A percentile compares a stretch with the other conserved stretches of the same genome.
Conservation (phyloP, 1,284 basidiomycete genomes). For the Ustanciosporium gigantosporum region DNA sequence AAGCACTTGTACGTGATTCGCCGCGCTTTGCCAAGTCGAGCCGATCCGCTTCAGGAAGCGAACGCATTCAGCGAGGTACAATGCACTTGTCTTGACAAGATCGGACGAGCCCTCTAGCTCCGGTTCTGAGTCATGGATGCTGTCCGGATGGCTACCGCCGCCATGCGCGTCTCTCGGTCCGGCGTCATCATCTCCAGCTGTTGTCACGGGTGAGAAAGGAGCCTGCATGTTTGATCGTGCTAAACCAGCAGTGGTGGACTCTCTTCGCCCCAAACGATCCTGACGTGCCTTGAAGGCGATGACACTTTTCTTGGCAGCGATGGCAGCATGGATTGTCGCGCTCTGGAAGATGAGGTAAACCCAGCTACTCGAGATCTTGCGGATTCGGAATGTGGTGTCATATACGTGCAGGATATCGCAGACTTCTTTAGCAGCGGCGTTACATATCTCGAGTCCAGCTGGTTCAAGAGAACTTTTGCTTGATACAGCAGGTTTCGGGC, state of each 20-base stretch:
- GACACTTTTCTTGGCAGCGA: slow-evolving; percentile 28
- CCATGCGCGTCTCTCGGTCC: not conserved
- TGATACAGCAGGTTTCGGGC: not conserved
- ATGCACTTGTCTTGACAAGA: slow-evolving; percentile 28
- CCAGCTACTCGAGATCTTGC: slow-evolving; percentile 42
- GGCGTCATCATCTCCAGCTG: not conserved
- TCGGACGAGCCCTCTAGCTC: slow-evolving; percentile 27
- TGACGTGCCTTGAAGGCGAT: slow-evolving; percentile 37
- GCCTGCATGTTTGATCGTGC: not conserved
- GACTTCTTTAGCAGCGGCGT: slow-evolving; percentile 29
- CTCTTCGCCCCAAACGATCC: slow-evolving; percentile 3
- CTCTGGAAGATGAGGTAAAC: slow-evolving; percentile 46
- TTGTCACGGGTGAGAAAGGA: not conserved
- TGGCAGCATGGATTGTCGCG: slow-evolving; percentile 39
- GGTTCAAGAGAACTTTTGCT: slow-evolving; percentile 10
- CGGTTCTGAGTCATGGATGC: slow-evolving; percentile 4
- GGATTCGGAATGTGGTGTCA: slow-evolving; percentile 36
- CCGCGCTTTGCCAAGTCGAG: slow-evolving; percentile 37
- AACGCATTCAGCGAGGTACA: slow-evolving; percentile 32
- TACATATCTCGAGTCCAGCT: slow-evolving; percentile 35
- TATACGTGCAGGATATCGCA: slow-evolving; percentile 42
- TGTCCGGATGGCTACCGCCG: not conserved
- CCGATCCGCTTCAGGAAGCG: slow-evolving; percentile 33
- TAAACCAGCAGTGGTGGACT: not conserved
- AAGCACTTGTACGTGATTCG: slow-evolving; percentile 35